A percentile compares a stretch with the other conserved stretches of the same genome.
These are phyloP conservation scores for Fusarium compactum DNA, from an alignment of 2,329 filamentous ascomycete species.

Conservation along the genomic window DNA sequence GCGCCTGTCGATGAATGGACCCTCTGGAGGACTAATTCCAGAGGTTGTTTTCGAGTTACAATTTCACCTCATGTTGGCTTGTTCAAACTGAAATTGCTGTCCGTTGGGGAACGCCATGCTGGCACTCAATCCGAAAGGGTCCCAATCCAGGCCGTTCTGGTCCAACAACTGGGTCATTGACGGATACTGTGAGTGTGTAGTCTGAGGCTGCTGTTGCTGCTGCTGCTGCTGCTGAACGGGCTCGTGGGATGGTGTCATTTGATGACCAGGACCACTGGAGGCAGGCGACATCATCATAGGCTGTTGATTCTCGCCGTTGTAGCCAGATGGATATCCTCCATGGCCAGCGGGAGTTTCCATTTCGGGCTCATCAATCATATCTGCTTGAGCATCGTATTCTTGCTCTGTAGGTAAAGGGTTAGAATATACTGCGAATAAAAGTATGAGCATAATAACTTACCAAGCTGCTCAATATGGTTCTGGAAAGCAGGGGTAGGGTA, in stretches of 20 bases:
- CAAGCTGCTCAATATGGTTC: slow-evolving; percentile 94
- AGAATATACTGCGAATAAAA: slow-evolving; percentile 71
- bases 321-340: slow-evolving; percentile 71
- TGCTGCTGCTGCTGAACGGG: slow-evolving; percentile 29
- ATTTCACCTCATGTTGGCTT: slow-evolving; percentile 63
- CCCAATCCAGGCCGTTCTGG: slow-evolving; percentile 83
- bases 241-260: slow-evolving; percentile 54
- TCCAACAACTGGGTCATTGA: slow-evolving; percentile 75
- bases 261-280: slow-evolving; percentile 55
- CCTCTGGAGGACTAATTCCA: slow-evolving; percentile 22
- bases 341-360: slow-evolving; percentile 75
- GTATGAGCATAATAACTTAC: slow-evolving; percentile 68
- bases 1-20: slow-evolving; percentile 24
- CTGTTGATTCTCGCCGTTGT: slow-evolving; percentile 62
- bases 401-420: slow-evolving; percentile 83
- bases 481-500: slow-evolving; percentile 88
- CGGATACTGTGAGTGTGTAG: slow-evolving; percentile 64
- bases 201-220: slow-evolving; percentile 32
- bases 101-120: slow-evolving; percentile 91
- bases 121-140: slow-evolving; percentile 91
- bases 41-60: slow-evolving; percentile 9
- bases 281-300: slow-evolving; percentile 57
- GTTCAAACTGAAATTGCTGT: slow-evolving; percentile 81
- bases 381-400: slow-evolving; percentile 92
- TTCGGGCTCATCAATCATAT: slow-evolving; percentile 87